phyloP scores from a whole-genome alignment of 176 grass and related monocot species.

The Ensete glaucum region DNA sequence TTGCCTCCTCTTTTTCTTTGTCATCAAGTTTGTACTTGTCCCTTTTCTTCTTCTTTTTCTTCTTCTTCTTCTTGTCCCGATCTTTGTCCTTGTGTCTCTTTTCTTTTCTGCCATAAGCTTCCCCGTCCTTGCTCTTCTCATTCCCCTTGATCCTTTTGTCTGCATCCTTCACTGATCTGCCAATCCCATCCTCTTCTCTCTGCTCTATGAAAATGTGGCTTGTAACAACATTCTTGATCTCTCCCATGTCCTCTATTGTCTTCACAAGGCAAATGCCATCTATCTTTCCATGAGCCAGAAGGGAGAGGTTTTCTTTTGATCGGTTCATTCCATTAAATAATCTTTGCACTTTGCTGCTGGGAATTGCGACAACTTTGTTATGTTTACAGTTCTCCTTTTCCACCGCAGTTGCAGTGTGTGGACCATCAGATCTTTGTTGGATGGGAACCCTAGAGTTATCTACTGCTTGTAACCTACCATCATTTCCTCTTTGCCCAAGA shows the following conservation, averaged over 20 bases:
- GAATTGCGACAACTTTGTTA: neutral
- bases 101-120: neutral
- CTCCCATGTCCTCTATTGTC: neutral
- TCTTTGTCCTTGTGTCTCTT: neutral
- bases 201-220: neutral
- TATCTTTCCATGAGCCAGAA: neutral
- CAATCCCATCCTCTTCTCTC: neutral
- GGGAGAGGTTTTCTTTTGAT: neutral
- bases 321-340: neutral
- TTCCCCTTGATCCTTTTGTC: neutral
- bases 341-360: neutral
- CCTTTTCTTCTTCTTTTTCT: no score
- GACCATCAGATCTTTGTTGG: neutral
- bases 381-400: neutral
- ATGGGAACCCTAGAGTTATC: neutral
- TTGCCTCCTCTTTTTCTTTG: conserved; percentile 6
- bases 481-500: neutral
- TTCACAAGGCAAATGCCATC: neutral
- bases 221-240: neutral
- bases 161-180: neutral
- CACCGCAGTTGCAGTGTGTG: neutral
- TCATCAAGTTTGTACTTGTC: conserved; percentile 14
- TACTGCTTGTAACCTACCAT: neutral
- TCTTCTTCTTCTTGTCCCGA: conserved; percentile 8
- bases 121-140: neutral